Conservation (phyloP, 73 alveolate genomes). For the Paramecium bursaria region DNA sequence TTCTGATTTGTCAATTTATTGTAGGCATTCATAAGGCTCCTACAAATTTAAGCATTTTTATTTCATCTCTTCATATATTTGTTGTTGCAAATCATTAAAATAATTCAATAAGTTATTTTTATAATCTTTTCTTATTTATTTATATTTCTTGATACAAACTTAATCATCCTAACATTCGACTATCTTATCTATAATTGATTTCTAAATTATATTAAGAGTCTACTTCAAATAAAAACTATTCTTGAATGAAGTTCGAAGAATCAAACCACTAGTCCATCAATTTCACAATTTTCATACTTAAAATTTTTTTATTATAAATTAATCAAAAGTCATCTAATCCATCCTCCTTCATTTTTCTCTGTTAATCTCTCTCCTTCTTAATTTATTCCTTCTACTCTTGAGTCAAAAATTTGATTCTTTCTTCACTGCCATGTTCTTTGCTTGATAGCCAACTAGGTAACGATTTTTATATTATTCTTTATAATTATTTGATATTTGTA, state of each 20-base stretch:
- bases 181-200: constrained; percentile 8
- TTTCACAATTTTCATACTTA: constrained; percentile 29
- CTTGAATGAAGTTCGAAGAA: neutral
- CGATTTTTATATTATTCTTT: constrained; percentile 46
- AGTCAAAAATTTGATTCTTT: neutral
- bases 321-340: neutral
- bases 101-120: neutral
- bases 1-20: too few relatives aligned
- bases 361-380: neutral
- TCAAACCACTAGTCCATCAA: neutral
- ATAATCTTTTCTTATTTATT: neutral
- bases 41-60: neutral
- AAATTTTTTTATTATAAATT: neutral
- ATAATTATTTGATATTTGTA: too few relatives aligned
- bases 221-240: constrained; percentile 51
- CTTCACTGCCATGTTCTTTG: neutral
- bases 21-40: too few relatives aligned
- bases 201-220: neutral
- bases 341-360: neutral
- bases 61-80: neutral
- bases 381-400: neutral
- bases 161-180: neutral
- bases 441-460: constrained; percentile 36
- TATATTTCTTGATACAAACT: neutral
- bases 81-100: too few relatives aligned